Percentiles rank a stretch among this genome's conserved stretches.
Evolutionary conservation across 805 yeast genomes (phyloP).

Genomic region (Barnettozyma siamensis): DNA sequence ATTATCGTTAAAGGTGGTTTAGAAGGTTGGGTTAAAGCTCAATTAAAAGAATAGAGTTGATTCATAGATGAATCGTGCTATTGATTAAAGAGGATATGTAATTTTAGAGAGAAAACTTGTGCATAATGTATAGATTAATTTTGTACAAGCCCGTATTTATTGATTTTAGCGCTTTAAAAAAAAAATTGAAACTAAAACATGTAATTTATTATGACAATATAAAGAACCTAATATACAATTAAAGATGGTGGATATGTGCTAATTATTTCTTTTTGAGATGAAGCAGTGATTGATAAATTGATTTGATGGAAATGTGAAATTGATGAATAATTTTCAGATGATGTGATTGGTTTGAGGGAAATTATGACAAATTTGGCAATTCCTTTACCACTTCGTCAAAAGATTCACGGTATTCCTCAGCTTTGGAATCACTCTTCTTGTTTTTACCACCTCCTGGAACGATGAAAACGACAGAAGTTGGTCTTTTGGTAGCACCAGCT

Average conservation of each 20-base stretch:
- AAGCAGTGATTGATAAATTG: no score
- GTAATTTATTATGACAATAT: not conserved
- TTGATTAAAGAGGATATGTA: no score
- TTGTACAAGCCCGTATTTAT: not conserved
- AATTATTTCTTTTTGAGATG: no score
- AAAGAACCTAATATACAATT: conserved; percentile 5
- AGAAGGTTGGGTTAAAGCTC: conserved; percentile 94
- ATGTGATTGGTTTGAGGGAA: not conserved
- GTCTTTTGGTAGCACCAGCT: conserved; percentile 99
- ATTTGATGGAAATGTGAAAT: not conserved
- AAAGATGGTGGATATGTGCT: not conserved
- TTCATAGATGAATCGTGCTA: no score
- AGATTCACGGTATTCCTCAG: conserved; percentile 85
- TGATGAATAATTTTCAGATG: no score
- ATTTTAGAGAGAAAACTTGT: no score
- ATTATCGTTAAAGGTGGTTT: conserved; percentile 96
- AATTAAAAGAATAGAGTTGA: conserved; percentile 33
- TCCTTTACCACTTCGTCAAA: conserved; percentile 95
- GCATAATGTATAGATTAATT: not conserved
- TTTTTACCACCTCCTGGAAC: conserved; percentile 93
- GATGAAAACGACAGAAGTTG: conserved; percentile 95
- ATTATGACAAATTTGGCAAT: conserved; percentile 38
- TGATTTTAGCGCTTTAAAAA: no score
- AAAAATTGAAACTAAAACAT: no score
- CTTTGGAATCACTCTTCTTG: conserved; percentile 60